phyloP scores from a whole-genome alignment of 2,329 filamentous ascomycete species.

The Tolypocladium album region DNA sequence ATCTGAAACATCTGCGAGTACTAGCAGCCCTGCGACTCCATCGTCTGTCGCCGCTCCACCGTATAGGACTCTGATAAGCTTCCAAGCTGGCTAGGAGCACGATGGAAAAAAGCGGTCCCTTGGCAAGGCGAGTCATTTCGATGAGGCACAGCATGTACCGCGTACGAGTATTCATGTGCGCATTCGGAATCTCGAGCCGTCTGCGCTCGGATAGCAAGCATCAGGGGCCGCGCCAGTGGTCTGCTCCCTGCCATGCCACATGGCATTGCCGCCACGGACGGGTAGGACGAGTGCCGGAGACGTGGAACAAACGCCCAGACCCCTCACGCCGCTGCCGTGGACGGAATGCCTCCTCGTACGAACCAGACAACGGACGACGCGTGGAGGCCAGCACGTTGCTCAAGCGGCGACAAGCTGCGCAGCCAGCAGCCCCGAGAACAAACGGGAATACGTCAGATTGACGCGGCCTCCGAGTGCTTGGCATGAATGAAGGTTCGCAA shows the following conservation, averaged over 20 bases:
- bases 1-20: conserved; percentile 2
- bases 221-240: not conserved
- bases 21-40: not conserved
- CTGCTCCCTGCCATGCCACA: not conserved
- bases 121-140: not conserved
- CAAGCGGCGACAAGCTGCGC: not conserved
- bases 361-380: not conserved
- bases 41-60: not conserved
- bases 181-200: not conserved
- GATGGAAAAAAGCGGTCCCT: not conserved
- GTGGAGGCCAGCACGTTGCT: not conserved
- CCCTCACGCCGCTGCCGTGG: not conserved
- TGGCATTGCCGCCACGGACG: not conserved
- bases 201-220: not conserved
- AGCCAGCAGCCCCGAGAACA: not conserved
- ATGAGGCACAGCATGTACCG: too few species aligned
- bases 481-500: not conserved
- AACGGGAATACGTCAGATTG: not conserved
- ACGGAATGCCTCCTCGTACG: not conserved
- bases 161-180: too few species aligned
- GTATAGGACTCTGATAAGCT: not conserved
- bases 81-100: not conserved
- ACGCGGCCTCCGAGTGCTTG: not conserved
- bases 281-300: not conserved
- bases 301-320: not conserved